Base-by-base conservation (phyloP, 768 basidiomycete genomes). In the Clitopilus hobsonii region DNA sequence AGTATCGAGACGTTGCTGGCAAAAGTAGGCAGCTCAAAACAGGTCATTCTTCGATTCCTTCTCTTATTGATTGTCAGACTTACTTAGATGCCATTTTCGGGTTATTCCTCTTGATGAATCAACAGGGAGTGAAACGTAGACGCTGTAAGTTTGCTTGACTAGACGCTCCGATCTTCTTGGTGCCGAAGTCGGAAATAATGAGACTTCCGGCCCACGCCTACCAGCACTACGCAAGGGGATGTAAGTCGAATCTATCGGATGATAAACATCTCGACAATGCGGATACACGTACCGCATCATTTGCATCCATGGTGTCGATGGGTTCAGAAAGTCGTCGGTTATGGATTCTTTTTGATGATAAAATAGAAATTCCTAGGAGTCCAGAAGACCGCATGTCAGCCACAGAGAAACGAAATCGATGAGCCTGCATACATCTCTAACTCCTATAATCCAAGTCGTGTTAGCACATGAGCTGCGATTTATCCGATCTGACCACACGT, bases 61-160 rank as follows among this genome's bases (percentile, higher is more conserved):
- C 51, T 22, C 14, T 66, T 60, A 60, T 49, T 36, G 28, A 45
- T 54, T 38, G 26, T 27, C 26, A 54, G 51, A 60, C 87, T 65
- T 64, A 91, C 90, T 91, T 26, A 92, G 75, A 63, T 92, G 90
- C 90, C 90, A 91, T 64, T 92, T 92, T 52, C 87, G 80, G 52
- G 83, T 71, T 52, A 77, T 69, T 36, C 75, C 78, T 58, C 71
- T 71, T 32, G 72, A 61, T 23, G 84, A 81, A 52, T 84, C 81
- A 29, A 67, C 65, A 6, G 84, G 77, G 20, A 86, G 78, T 24
- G 83, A 81, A 51, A 91, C 87, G 61, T 82, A 84, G 36, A 91
- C 89, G 45, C 88, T 90, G 63, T 91, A 92, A 0, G 90, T 92
- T 65, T 92, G 89, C 66, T 92, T 92, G 61, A 91, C 82, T 18